Evolutionary conservation across 192 early-diverging fungal species (phyloP), one percentile per base, ranked within the genome.

Genomic region (Coemansia sp.): DNA sequence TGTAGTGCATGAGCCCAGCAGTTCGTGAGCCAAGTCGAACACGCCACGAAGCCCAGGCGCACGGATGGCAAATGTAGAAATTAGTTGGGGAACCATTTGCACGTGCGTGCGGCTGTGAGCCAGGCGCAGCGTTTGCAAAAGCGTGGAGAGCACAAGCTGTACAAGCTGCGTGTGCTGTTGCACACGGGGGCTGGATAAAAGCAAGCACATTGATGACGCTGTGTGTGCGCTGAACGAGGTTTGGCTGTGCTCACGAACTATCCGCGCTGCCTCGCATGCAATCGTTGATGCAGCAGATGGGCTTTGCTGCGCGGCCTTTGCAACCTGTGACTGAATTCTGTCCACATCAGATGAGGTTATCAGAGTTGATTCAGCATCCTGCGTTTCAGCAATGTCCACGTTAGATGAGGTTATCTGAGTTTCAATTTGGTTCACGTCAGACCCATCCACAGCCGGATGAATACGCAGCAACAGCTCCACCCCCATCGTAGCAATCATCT

Each of bases 31-130:
- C 53, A 79, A 23, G 5, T 48, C 64, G 9, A 69, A 66, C 24
- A 79, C 55, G 57, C 51, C 29, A 15, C 72, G 65, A 5, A 79
- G 63, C 10, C 76, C 71, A 0, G 76, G 64, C 23, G 76, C 65
- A 9, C 65, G 58, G 24, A 79, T 67, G 10, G 70, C 64, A 57
- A 79, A 72, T 39, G 64, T 73, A 1, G 59, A 23, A 1, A 69
- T 39, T 27, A 79, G 60, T 0, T 37, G 41, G 0, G 70, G 64
- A 12, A 72, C 48, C 29, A 45, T 48, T 45, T 66, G 38, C 50
- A 71, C 17, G 17, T 67, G 59, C 8, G 35, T 25, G 15, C 43
- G 38, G 2, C 39, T 55, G 5, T 19, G 57, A 8, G 67, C 59
- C 32, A 57, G 29, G 5, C 65, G 67, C 37, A 77, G 62, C 15